These are phyloP conservation scores for cucumber (Cucumis sativus) DNA, from an alignment of 306 rosid genomes.

Conservation along the genomic window DNA sequence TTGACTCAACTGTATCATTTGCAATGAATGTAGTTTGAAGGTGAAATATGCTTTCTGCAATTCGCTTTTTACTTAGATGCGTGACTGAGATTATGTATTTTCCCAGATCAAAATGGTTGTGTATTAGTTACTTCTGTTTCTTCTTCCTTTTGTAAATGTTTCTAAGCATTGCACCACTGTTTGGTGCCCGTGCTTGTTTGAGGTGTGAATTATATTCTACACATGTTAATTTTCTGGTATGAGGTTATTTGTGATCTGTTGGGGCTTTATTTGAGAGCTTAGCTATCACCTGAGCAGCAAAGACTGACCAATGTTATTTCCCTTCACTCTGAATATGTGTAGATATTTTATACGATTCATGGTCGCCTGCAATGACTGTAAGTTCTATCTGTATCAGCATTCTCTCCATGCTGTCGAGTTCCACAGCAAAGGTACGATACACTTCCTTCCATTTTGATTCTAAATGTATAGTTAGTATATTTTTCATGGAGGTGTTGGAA, in stretches of 20 bases:
- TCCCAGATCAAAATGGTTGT: background rate
- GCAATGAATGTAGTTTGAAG: slow-evolving; percentile 3
- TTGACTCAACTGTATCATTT: background rate
- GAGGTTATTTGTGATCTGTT: background rate
- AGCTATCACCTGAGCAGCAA: background rate
- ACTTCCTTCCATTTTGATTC: background rate
- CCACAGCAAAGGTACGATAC: slow-evolving; percentile 67
- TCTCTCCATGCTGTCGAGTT: slow-evolving; percentile 99
- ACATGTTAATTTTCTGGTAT: background rate
- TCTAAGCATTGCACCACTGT: background rate
- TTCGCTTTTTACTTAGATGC: background rate
- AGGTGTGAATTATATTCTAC: background rate
- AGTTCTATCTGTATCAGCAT: slow-evolving; percentile 99
- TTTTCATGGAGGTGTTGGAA: background rate
- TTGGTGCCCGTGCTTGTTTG: background rate
- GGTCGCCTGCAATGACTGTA: slow-evolving; percentile 99
- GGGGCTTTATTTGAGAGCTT: background rate
- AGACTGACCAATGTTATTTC: slow-evolving; percentile 20
- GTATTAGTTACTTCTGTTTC: background rate
- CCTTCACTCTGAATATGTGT: slow-evolving; percentile 21
- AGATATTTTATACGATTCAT: slow-evolving; percentile 98
- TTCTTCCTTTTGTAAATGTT: background rate
- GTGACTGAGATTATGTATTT: background rate
- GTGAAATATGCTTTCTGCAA: background rate
- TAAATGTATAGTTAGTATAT: background rate